These are phyloP conservation scores for Yarrowia sp. DNA, from an alignment of 805 yeast species.

Conservation along the genomic window DNA sequence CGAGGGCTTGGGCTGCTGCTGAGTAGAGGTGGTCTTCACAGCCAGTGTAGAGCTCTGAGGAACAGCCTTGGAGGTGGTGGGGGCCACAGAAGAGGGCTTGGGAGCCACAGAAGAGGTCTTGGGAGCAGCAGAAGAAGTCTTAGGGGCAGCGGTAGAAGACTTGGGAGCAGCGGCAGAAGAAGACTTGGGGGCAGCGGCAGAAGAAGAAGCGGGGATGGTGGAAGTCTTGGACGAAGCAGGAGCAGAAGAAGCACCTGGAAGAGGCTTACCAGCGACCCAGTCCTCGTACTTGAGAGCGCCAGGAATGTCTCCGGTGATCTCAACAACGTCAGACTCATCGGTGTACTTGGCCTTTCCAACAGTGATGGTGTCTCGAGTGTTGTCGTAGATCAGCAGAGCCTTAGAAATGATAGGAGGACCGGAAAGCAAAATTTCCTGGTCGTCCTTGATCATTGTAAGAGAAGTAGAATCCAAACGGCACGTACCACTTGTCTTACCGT, in stretches of 20 bases:
- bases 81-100: conserved; percentile 4
- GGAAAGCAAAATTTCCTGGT: background rate
- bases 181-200: background rate
- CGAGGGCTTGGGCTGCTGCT: background rate
- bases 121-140: conserved; percentile 4
- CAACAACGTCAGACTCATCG: background rate
- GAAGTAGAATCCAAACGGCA: background rate
- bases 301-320: background rate
- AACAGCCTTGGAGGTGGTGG: conserved; percentile 3
- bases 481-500: background rate
- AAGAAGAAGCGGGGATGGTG: background rate
- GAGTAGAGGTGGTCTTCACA: conserved; percentile 7
- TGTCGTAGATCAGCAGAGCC: conserved; percentile 5
- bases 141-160: background rate
- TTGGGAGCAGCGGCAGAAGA: background rate
- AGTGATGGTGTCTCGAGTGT: background rate
- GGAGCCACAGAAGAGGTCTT: conserved; percentile 2
- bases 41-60: conserved; percentile 6
- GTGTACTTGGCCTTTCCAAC: conserved; percentile 12
- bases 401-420: background rate
- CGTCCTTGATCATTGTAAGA: background rate
- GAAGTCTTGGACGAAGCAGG: background rate
- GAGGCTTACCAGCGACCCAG: conserved; percentile 10
- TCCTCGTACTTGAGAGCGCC: background rate
- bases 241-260: background rate